These are phyloP conservation scores for Trichoderma pleuroti DNA, from an alignment of 2,329 filamentous ascomycete genomes.

Conservation along the genomic window DNA sequence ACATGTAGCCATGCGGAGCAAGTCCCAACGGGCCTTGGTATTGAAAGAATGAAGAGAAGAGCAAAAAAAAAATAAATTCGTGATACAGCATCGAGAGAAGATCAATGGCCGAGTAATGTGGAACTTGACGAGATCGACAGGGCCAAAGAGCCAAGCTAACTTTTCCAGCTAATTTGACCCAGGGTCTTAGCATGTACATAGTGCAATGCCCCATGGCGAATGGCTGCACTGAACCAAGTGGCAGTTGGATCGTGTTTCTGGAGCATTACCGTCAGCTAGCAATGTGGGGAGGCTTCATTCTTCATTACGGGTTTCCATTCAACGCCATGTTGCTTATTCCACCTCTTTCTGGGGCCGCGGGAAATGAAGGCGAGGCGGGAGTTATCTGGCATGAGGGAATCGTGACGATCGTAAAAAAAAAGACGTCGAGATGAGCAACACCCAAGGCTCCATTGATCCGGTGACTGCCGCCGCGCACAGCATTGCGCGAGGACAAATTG, in stretches of 20 bases:
- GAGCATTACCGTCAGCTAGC: not conserved
- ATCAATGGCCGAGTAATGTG: not conserved
- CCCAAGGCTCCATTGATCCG: not conserved
- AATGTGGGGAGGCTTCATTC: slow-evolving; percentile 4
- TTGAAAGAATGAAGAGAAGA: not conserved
- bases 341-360: not conserved
- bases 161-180: slow-evolving; percentile 2
- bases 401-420: not conserved
- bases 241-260: slow-evolving; percentile 1
- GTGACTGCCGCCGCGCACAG: not conserved
- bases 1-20: not conserved
- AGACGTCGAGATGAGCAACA: not conserved
- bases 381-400: not conserved
- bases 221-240: not conserved
- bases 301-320: not conserved
- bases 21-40: not conserved
- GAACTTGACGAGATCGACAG: slow-evolving; percentile 12
- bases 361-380: not conserved
- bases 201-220: not conserved
- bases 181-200: not conserved
- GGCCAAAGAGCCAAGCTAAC: slow-evolving; percentile 1
- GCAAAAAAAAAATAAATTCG: not conserved
- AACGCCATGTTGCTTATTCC: not conserved
- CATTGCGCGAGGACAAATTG: slow-evolving; percentile 2
- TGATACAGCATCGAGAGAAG: not conserved